Evolutionary conservation across 768 basidiomycete genomes (phyloP).

Genomic region (Podaxis sp.): DNA sequence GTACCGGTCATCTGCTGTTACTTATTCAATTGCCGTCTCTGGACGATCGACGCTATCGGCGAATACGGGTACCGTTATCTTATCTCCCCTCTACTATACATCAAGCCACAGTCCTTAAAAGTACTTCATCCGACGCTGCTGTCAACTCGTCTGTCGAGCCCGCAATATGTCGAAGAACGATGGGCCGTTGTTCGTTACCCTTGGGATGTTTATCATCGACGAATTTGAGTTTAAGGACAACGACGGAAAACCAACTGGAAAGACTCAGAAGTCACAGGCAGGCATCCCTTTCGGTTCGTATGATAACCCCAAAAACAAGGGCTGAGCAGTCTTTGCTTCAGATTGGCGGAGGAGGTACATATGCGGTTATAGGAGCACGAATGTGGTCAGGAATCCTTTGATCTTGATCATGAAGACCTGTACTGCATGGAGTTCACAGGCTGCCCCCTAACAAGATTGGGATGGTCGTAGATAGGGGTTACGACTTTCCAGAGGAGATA

Average conservation of each 20-base stretch:
- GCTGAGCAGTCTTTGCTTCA: conserved; percentile 26
- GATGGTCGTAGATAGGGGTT: conserved; percentile 83
- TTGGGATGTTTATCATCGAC: conserved; percentile 93
- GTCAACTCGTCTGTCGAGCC: background rate
- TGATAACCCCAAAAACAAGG: conserved; percentile 10
- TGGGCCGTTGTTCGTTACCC: conserved; percentile 50
- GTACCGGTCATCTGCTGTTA: background rate
- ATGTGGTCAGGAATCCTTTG: conserved; percentile 55
- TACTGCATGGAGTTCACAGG: conserved; percentile 38
- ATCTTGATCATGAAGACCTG: background rate
- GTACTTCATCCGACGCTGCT: background rate
- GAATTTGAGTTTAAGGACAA: conserved; percentile 65
- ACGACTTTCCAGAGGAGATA: conserved; percentile 68
- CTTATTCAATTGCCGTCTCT: conserved; percentile 7
- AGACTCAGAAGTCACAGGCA: conserved; percentile 50
- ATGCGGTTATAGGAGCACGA: conserved; percentile 77
- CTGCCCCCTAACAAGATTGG: conserved; percentile 62
- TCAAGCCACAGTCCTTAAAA: background rate
- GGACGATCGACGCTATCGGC: background rate
- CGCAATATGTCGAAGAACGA: conserved; percentile 19
- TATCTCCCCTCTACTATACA: background rate
- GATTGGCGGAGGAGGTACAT: conserved; percentile 91
- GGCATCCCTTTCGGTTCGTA: conserved; percentile 21
- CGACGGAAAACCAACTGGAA: conserved; percentile 50
- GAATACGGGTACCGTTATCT: background rate